phyloP scores from a whole-genome alignment of 768 basidiomycete species.

The Lactarius sp. region DNA sequence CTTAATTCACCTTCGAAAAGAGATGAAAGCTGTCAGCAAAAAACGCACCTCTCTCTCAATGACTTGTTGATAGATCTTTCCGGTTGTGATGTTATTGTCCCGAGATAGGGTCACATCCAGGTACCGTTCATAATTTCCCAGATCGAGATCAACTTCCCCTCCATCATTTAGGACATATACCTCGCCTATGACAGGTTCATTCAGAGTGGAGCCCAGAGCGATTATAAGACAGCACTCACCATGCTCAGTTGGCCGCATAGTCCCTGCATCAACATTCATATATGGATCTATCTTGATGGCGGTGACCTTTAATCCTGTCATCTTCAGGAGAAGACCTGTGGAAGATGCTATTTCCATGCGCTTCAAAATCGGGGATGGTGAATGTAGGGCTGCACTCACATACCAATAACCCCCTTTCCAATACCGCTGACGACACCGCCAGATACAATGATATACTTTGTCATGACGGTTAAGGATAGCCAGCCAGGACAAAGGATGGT shows the following conservation, averaged over 20 bases:
- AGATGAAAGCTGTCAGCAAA: conserved; percentile 3
- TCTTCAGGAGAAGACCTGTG: conserved; percentile 92
- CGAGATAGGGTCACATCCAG: conserved; percentile 88
- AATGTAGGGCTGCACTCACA: conserved; percentile 30
- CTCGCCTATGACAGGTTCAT: conserved; percentile 53
- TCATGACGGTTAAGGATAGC: conserved; percentile 46
- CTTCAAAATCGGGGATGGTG: conserved; percentile 29
- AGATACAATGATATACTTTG: conserved; percentile 94
- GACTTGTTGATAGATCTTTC: conserved; percentile 95
- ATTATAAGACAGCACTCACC: conserved; percentile 47
- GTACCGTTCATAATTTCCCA: conserved; percentile 99
- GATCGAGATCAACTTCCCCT: conserved; percentile 94
- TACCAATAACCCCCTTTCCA: conserved; percentile 98
- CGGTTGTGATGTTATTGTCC: conserved; percentile 98
- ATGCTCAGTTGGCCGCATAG: conserved; percentile 98
- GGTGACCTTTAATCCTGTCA: conserved; percentile 91
- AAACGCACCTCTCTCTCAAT: conserved; percentile 88
- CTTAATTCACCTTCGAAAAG: conserved; percentile 10
- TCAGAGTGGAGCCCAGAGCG: conserved; percentile 8
- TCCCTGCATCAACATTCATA: conserved; percentile 99
- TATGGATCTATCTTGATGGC: conserved; percentile 99
- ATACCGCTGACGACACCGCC: conserved; percentile 99
- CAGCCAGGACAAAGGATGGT: background rate
- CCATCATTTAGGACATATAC: conserved; percentile 98
- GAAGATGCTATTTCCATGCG: conserved; percentile 69